Percentiles rank a stretch among this genome's conserved stretches.
These are phyloP conservation scores for Spiraea crenata DNA, from an alignment of 331 rosid genomes.

Conservation along the genomic window DNA sequence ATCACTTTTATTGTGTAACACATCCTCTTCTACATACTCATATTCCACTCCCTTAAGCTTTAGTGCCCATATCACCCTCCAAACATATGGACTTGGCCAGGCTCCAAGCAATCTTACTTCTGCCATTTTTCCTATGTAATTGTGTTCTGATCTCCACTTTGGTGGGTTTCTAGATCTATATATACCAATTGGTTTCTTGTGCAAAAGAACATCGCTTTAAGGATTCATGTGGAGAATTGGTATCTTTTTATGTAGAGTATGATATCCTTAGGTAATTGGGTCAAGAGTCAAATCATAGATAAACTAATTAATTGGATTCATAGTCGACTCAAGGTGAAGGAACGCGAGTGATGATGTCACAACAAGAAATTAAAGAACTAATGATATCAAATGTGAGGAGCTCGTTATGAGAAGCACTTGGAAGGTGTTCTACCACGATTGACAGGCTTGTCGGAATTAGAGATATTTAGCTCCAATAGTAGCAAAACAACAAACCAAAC, in stretches of 20 bases:
- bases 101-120: background rate
- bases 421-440: background rate
- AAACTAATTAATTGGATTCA: too few relatives aligned
- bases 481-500: too few relatives aligned
- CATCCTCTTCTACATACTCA: constrained; percentile 17
- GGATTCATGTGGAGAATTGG: background rate
- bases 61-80: constrained; percentile 21
- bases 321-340: background rate
- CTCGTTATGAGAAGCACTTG: too few relatives aligned
- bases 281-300: too few relatives aligned
- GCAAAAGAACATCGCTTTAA: background rate
- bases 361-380: background rate
- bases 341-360: background rate
- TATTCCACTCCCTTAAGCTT: constrained; percentile 3
- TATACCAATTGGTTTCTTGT: background rate
- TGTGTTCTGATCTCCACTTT: background rate
- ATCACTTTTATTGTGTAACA: constrained; percentile 14
- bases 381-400: too few relatives aligned
- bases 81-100: constrained; percentile 6
- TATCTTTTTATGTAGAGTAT: too few relatives aligned
- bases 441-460: too few relatives aligned
- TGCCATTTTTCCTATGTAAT: background rate
- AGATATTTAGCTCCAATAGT: too few relatives aligned
- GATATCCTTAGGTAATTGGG: background rate
- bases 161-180: background rate